A percentile compares a stretch with the other conserved stretches of the same genome.
Conservation (phyloP, 176 grass and related monocot species). For the Cenchrus purpureus region DNA sequence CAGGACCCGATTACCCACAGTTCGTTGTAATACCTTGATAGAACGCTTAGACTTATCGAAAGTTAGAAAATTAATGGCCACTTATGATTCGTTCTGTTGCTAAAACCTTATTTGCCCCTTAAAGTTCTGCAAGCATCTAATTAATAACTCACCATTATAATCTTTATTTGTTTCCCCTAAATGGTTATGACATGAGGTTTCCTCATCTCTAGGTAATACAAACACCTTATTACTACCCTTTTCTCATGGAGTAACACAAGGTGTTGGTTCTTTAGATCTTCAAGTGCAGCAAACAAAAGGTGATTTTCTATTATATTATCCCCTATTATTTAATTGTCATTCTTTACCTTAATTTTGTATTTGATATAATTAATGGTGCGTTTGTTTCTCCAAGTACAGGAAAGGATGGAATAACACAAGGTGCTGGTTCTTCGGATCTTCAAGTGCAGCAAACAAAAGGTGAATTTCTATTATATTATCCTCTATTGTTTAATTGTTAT, state of each 20-base stretch:
- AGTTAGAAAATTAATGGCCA: no score
- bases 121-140: not conserved
- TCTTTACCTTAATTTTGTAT: not conserved
- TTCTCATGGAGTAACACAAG: not conserved
- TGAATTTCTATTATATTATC: not conserved
- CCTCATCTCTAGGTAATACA: not conserved
- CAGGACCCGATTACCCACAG: no score
- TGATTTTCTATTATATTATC: not conserved
- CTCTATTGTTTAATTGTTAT: not conserved
- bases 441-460: not conserved
- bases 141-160: no score
- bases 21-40: no score
- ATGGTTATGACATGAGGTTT: not conserved
- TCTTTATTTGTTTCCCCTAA: no score
- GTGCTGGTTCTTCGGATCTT: not conserved
- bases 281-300: not conserved
- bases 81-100: no score
- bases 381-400: not conserved
- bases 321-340: not conserved
- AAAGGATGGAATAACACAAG: no score
- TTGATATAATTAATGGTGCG: not conserved
- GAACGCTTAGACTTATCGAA: no score
- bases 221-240: not conserved
- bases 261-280: not conserved
- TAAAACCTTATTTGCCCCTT: constrained; percentile 13